Base-by-base conservation (phyloP, 176 grass and related monocot species). In the Carex kokanica region DNA sequence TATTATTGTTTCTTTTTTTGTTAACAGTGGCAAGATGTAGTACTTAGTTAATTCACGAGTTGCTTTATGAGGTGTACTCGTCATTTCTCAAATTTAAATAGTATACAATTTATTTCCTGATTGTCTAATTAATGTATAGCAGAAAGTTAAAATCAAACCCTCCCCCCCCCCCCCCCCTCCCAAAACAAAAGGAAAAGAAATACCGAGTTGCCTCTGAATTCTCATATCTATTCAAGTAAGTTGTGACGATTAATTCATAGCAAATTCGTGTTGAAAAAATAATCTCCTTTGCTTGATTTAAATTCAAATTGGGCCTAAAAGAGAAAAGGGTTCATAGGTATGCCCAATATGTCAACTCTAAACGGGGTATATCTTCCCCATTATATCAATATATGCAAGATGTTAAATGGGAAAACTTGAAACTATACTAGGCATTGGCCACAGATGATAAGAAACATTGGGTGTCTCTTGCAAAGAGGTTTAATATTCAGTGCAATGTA, bases 21-120 rank as follows among this genome's bases (percentile, higher is more conserved):
- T 88, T 84, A 20, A 74, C 40, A 16, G 60, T 81, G 2, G 9
- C 69, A 24, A 73, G 23, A 52, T 45, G 6, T 78, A 78, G 29
- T 69, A 36, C 41, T 16, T 21, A 27, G n/a, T 52, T 74, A 74
- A 24, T 27, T 64, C 25, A 64, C 25, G 2, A 14, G 12, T 14
- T 64, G 25, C 61, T 64, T 21, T 29, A 6, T 64, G 9, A 31
- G 61, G 61, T 29, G 23, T 64, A 25, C 24, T 64, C 1, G 0
- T 29, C 12, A 15, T 27, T 31, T 64, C 21, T 64, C 25, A 49
- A 49, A 49, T 64, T 23, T 29, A 64, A 64, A 16, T 64, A 32
- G 11, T 36, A 27, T 49, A 49, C 2, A 49, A 49, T 49, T 34
- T 73, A 49, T 49, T 49, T 73, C 7, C 41, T 47, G 6, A 17